These are phyloP conservation scores for Ruellia speciosa DNA, from an alignment of 305 asterid species.

Conservation along the genomic window DNA sequence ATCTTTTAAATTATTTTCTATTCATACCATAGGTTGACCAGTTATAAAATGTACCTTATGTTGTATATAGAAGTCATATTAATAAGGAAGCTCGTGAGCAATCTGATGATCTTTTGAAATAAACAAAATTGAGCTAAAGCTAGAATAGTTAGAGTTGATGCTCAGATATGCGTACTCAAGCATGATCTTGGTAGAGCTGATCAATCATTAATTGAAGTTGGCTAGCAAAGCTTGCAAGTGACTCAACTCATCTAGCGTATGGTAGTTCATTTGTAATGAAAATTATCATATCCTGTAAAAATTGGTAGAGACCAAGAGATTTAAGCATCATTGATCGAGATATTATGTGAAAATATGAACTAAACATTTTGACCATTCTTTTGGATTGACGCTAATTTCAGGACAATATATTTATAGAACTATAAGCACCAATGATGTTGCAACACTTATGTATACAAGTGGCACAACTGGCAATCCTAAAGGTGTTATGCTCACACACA, in stretches of 20 bases:
- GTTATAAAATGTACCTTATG: neutral
- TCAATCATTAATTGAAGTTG: neutral
- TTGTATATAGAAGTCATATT: neutral
- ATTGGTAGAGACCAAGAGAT: neutral
- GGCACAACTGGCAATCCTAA: conserved; percentile 97
- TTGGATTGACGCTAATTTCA: conserved; percentile 24
- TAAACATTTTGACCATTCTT: conserved; percentile 14
- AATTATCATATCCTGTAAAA: neutral
- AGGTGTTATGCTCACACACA: conserved; percentile 97
- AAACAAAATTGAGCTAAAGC: neutral
- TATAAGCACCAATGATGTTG: conserved; percentile 67
- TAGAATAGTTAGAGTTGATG: neutral
- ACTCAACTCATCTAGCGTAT: neutral
- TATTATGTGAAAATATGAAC: conserved; percentile 7
- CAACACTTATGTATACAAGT: conserved; percentile 87
- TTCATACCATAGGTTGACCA: no score
- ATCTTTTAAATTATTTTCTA: neutral
- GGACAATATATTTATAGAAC: conserved; percentile 60
- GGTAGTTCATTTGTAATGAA: conserved; percentile 9
- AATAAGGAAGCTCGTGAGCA: neutral
- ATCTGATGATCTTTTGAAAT: neutral
- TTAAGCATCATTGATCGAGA: conserved; percentile 6
- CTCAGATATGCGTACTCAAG: neutral
- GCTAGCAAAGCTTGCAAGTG: neutral
- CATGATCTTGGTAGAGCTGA: neutral